Base-by-base conservation (phyloP, 2,329 filamentous ascomycete species). In the Orbilia quercus region DNA sequence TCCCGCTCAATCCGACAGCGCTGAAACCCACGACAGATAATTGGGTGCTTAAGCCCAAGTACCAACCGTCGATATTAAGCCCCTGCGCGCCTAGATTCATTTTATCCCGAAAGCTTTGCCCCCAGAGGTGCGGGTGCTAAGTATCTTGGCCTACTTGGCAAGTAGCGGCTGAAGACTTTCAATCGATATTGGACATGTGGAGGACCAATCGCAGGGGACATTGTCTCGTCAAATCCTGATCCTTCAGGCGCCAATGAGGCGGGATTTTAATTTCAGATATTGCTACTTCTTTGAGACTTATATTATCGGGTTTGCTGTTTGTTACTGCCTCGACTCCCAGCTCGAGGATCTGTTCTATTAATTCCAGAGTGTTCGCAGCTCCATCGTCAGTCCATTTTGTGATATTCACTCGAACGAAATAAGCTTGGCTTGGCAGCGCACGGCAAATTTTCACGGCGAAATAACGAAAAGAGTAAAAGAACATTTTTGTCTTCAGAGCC, bases 121-220 rank as follows among this genome's bases (percentile, higher is more conserved):
- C 59, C 60, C 40, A 7, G 3, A 36, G 34, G 16, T 31, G 62
- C 44, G 40, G 50, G 25, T 60, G 42, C 28, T 36, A 16, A 50
- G 20, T 3, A 38, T 25, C 62, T 66, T 66, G 62, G 62, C 62
- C 28, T 31, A 31, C 28, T 31, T 31, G 28, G 28, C 28, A 45
- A 45, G 31, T 36, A 50, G 62, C 51, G 62, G 62, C 62, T 66
- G 62, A 66, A 38, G 54, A 66, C 34, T 14, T 31, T 36, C 38
- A n/a, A n/a, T 55, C 42, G 18, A 22, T 40, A 16, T 16, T 14
- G 11, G 20, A 11, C 23, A 28, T 7, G 25, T 38, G 34, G 40
- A 57, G 40, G 50, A 22, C 62, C 63, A 67, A 67, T 54, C 44
- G 34, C 18, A 59, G 31, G 36, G 28, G 9, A 4, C 28, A 9